A percentile compares a stretch with the other conserved stretches of the same genome.
phyloP scores from a whole-genome alignment of 2,329 filamentous ascomycete species.

The Arthrocladium fulminans region DNA sequence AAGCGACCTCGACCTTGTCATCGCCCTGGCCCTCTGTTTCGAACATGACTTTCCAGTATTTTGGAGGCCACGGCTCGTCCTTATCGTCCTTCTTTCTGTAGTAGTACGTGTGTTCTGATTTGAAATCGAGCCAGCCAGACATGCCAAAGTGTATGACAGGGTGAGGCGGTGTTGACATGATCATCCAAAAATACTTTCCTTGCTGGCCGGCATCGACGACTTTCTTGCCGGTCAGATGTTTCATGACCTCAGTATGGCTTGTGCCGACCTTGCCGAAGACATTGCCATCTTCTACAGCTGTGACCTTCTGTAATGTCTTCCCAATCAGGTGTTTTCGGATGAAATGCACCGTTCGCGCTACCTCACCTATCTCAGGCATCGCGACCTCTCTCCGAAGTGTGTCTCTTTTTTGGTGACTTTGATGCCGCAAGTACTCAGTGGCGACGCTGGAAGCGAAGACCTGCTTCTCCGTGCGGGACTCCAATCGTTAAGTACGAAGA shows the following conservation, averaged over 20 bases:
- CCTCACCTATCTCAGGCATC: slow-evolving; percentile 49
- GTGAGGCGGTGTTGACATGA: slow-evolving; percentile 70
- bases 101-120: slow-evolving; percentile 71
- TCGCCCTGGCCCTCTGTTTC: slow-evolving; percentile 47
- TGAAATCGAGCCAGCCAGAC: slow-evolving; percentile 80
- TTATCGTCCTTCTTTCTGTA: slow-evolving; percentile 49
- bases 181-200: slow-evolving; percentile 95
- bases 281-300: slow-evolving; percentile 68
- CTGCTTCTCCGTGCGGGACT: neutral
- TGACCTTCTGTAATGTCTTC: slow-evolving; percentile 62
- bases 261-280: slow-evolving; percentile 89
- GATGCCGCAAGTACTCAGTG: neutral
- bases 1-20: slow-evolving; percentile 60
- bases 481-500: too few relatives aligned
- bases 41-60: slow-evolving; percentile 78
- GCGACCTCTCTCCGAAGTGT: slow-evolving; percentile 1
- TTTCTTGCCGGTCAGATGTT: slow-evolving; percentile 65
- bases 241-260: slow-evolving; percentile 63
- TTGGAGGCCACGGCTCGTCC: slow-evolving; percentile 70
- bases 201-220: slow-evolving; percentile 67
- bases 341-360: slow-evolving; percentile 79
- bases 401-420: neutral
- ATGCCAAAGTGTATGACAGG: slow-evolving; percentile 79
- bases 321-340: slow-evolving; percentile 75
- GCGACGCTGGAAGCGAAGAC: neutral